phyloP scores from a whole-genome alignment of 2,329 filamentous ascomycete genomes.

The Emergomyces pasteurianus region DNA sequence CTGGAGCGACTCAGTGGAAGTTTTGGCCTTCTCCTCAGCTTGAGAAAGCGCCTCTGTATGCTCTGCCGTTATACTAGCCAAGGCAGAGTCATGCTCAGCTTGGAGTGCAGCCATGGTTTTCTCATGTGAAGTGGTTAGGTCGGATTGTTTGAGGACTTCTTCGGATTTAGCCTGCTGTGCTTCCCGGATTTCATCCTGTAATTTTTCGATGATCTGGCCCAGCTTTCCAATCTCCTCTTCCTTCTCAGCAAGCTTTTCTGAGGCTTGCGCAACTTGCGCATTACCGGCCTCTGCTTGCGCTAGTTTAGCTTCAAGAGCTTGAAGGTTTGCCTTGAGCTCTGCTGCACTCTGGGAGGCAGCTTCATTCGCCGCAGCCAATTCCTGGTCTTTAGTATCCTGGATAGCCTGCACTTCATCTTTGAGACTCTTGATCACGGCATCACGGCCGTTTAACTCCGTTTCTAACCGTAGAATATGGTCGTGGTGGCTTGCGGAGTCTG shows the following conservation, averaged over 20 bases:
- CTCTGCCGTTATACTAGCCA: slow-evolving; percentile 7
- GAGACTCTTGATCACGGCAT: slow-evolving; percentile 28
- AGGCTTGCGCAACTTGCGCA: slow-evolving; percentile 12
- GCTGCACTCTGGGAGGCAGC: slow-evolving; percentile 18
- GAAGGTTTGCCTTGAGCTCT: slow-evolving; percentile 24
- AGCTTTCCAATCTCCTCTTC: slow-evolving; percentile 24
- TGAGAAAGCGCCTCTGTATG: slow-evolving; percentile 11
- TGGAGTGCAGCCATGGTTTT: slow-evolving; percentile 9
- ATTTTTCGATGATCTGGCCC: slow-evolving; percentile 21
- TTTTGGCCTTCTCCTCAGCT: slow-evolving; percentile 9
- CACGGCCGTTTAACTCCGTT: slow-evolving; percentile 24
- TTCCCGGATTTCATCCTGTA: slow-evolving; percentile 21
- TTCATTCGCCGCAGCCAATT: slow-evolving; percentile 26
- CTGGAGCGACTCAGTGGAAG: slow-evolving; percentile 5
- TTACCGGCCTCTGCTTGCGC: slow-evolving; percentile 20
- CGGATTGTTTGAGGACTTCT: slow-evolving; percentile 6
- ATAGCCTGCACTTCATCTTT: slow-evolving; percentile 27
- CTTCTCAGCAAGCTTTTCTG: slow-evolving; percentile 23
- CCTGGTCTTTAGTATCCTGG: slow-evolving; percentile 25
- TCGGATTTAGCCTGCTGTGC: slow-evolving; percentile 9
- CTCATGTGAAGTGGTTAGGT: slow-evolving; percentile 9
- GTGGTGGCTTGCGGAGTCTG: slow-evolving; percentile 16
- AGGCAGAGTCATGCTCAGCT: slow-evolving; percentile 10
- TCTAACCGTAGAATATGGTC: slow-evolving; percentile 14
- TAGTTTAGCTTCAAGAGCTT: slow-evolving; percentile 25